Base-by-base conservation (phyloP, 2,329 filamentous ascomycete genomes). In the Fusarium sp. region DNA sequence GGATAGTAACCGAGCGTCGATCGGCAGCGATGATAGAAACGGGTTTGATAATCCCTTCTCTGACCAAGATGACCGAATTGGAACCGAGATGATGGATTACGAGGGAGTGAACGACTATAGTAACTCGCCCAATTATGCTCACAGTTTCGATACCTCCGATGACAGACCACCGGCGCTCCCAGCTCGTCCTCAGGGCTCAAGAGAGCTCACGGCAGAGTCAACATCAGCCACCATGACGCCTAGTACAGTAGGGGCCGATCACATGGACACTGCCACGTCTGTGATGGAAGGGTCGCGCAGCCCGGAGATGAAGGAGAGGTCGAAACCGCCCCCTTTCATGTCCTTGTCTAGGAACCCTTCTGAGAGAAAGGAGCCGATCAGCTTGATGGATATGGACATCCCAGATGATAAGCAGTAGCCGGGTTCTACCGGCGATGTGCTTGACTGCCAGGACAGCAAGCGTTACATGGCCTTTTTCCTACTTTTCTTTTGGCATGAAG, bases 301-400 rank as follows among this genome's bases (percentile, higher is more conserved):
- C n/a, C 79, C 79, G 1, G 79, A 81, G 63, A 81, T 81, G 79
- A 76, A 79, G 61, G 78, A 81, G 59, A 74, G 76, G 27, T 58
- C 62, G 32, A 63, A 67, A n/a, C 68, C 66, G 9, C 67, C 69
- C 10, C 49, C 69, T 11, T 70, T 75, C 9, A 66, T 73, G 49
- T 41, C 63, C 3, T 25, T 61, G 13, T 53, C 58, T 23, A 56
- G 59, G 53, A 52, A 68, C 59, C 39, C 65, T 49, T 57, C 55
- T 27, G 45, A 61, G 46, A 61, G 59, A 17, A 65, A 68, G 38
- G 71, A 71, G 50, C 53, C 71, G 17, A 15, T 54, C 7, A 51
- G 59, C 25, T 49, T 55, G 19, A 76, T 77, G 72, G 75, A 80
- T 43, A 75, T 80, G 68, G 78, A 79, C 8, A 65, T 75, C 38